Conservation (phyloP, 2,329 filamentous ascomycete genomes). For the Microdochium bolleyi region DNA sequence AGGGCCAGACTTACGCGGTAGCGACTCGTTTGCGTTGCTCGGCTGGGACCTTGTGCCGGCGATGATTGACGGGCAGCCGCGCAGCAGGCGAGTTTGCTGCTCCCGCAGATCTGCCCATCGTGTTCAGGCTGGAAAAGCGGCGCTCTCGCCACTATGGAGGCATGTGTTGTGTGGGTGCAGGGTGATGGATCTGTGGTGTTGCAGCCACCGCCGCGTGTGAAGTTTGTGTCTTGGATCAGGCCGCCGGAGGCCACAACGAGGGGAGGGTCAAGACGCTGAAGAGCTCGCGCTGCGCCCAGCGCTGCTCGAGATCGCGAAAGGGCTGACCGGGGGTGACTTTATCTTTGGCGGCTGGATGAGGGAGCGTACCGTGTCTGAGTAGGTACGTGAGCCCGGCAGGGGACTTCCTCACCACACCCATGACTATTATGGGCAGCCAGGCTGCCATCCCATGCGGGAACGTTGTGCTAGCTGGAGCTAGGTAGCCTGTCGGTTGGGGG, state of each 20-base stretch:
- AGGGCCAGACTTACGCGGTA: conserved; percentile 32
- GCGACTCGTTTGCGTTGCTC: conserved; percentile 39
- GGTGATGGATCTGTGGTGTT: background rate
- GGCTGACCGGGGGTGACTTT: background rate
- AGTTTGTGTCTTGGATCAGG: too few relatives aligned
- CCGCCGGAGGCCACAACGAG: too few relatives aligned
- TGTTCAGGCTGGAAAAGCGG: background rate
- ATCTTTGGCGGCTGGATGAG: background rate
- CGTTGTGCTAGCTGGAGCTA: background rate
- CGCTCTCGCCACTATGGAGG: background rate
- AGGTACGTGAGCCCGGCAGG: background rate
- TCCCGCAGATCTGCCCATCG: background rate
- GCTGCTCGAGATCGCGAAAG: background rate
- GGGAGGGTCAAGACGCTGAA: too few relatives aligned
- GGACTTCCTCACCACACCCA: background rate
- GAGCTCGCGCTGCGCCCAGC: background rate
- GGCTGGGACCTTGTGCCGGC: conserved; percentile 36
- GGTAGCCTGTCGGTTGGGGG: background rate
- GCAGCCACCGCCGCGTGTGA: background rate
- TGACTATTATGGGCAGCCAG: background rate
- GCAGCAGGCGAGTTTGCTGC: conserved; percentile 9
- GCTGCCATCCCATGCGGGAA: background rate
- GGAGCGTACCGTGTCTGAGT: background rate
- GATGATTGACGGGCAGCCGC: conserved; percentile 41
- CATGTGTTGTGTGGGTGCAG: background rate